Conservation (phyloP, 352 stramenopile species). For the Hyaloperonospora arabidopsidis region DNA sequence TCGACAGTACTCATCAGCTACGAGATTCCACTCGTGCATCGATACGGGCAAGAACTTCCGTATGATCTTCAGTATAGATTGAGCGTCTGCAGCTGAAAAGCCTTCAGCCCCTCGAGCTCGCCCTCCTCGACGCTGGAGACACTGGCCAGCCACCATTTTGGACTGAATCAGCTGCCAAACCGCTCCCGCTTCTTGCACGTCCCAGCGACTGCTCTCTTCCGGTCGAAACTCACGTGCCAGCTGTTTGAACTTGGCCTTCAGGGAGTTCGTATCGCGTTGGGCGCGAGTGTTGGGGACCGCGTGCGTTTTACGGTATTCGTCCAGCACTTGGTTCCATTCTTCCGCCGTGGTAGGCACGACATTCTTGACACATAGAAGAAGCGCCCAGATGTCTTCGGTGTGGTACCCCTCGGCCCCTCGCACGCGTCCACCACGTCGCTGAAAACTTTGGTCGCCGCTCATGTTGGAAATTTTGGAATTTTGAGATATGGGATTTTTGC, state of each 20-base stretch:
- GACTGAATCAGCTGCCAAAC: conserved; percentile 18
- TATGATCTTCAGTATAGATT: conserved; percentile 17
- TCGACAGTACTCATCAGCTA: conserved; percentile 22
- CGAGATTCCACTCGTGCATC: conserved; percentile 18
- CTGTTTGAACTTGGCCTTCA: conserved; percentile 31
- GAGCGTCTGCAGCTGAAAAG: conserved; percentile 16
- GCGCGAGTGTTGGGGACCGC: conserved; percentile 18
- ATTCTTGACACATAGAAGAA: conserved; percentile 13
- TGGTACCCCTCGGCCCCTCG: conserved; percentile 30
- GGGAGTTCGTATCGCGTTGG: conserved; percentile 20
- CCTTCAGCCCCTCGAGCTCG: conserved; percentile 23
- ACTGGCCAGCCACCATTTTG: conserved; percentile 17
- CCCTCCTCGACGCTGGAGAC: conserved; percentile 22
- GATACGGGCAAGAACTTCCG: conserved; percentile 16
- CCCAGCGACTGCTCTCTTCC: neutral
- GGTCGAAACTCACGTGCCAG: conserved; percentile 13
- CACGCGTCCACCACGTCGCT: conserved; percentile 25
- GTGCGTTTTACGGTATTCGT: conserved; percentile 23
- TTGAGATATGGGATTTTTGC: too few species aligned
- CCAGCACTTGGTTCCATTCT: conserved; percentile 27
- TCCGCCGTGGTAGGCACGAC: conserved; percentile 15
- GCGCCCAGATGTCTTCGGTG: conserved; percentile 19
- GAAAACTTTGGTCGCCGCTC: conserved; percentile 8
- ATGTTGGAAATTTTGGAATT: too few species aligned
- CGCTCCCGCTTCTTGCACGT: conserved; percentile 14